Base-by-base conservation (phyloP, 495 filamentous ascomycete genomes). In the Apiosordaria backusii region DNA sequence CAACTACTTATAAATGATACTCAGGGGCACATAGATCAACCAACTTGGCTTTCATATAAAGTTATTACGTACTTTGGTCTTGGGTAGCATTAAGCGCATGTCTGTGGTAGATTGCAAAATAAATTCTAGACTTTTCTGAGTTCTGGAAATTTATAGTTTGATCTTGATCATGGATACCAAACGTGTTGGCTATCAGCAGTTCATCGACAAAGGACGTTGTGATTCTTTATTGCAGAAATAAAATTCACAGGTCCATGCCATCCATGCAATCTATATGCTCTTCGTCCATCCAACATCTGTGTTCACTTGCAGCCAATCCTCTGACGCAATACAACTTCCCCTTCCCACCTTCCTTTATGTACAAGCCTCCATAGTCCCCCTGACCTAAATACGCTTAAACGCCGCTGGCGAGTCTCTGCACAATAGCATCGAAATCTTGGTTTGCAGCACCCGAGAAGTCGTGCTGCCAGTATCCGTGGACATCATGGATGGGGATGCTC, bases 391-490 rank as follows among this genome's bases (percentile, higher is more conserved):
- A 13, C 6, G 29, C 29, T 45, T 45, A 45, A 13, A 45, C 9
- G 3, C 35, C 35, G 9, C 35, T 45, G 6, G 35, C 35, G 10
- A 71, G 22, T 66, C 58, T 63, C 61, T 60, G n/a, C 3, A 83
- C 76, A 0, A 79, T 67, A 1, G 65, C 63, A 21, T 68, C 68
- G 61, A 82, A 82, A 52, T 74, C 57, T 0, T 70, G 22, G 70
- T 84, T 84, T 4, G 58, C 66, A 27, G 73, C 82, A 9, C 60
- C 15, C 4, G 69, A 55, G 62, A 82, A 80, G 62, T 82, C 80
- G 58, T 81, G 78, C 19, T 72, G 68, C 79, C 79, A 82, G 72
- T 81, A 80, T n/a, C 50, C 71, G 65, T 74, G 72, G 1, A 78
- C 76, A 18, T 80, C 76, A 65, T 83, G 80, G 26, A 77, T 74